These are phyloP conservation scores for Fraxinus floribunda DNA, from an alignment of 305 asterid species.

Conservation along the genomic window DNA sequence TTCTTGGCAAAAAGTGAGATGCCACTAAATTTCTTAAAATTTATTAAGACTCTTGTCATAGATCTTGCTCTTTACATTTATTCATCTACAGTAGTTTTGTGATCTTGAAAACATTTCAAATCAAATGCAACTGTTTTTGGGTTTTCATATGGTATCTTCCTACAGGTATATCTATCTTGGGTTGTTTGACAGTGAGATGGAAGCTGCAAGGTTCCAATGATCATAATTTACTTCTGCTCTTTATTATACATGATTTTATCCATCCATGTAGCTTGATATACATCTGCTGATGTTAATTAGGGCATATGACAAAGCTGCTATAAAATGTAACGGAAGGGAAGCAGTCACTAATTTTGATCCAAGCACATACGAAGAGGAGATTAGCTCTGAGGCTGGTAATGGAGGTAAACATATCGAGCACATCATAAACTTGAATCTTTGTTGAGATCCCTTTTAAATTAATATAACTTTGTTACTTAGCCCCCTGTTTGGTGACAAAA, in stretches of 20 bases:
- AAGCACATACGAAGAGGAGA: slow-evolving; percentile 62
- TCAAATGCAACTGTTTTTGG: not conserved
- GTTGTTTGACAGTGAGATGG: slow-evolving; percentile 82
- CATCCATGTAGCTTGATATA: not conserved
- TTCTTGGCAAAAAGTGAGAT: slow-evolving; percentile 19
- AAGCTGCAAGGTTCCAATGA: slow-evolving; percentile 76
- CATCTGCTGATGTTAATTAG: slow-evolving; percentile 37
- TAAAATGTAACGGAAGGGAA: slow-evolving; percentile 83
- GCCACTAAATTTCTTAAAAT: not conserved
- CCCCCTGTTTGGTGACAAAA: too few species aligned
- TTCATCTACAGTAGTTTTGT: not conserved
- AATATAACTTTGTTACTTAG: not conserved
- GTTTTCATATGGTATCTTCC: slow-evolving; percentile 15
- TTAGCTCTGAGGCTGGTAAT: slow-evolving; percentile 43
- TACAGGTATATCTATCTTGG: slow-evolving; percentile 95
- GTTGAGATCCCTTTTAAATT: not conserved
- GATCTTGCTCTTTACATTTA: not conserved
- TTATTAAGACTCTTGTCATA: not conserved
- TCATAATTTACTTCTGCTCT: slow-evolving; percentile 20
- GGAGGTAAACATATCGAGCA: slow-evolving; percentile 38
- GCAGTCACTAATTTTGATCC: slow-evolving; percentile 89
- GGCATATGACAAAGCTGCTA: slow-evolving; percentile 94
- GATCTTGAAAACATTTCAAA: not conserved
- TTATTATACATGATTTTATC: not conserved
- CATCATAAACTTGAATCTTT: not conserved